Conservation (phyloP, 1,284 basidiomycete species). For the Quambalaria eucalypti region DNA sequence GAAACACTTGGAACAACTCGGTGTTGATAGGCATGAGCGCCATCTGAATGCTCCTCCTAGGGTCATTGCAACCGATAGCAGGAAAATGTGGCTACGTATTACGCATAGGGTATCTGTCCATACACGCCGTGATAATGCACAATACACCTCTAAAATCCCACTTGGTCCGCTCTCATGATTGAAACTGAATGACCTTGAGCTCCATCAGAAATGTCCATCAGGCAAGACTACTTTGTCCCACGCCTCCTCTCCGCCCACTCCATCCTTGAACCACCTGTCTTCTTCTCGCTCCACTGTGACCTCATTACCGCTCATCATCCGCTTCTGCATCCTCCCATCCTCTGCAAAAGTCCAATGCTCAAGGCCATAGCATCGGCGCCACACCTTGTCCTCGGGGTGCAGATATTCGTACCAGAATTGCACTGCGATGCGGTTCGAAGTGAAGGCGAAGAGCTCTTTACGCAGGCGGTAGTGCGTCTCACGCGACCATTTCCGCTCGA, state of each 20-base stretch:
- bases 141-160: too few species aligned
- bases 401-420: slow-evolving; percentile 58
- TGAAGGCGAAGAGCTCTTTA: slow-evolving; percentile 58
- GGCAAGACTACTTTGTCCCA: slow-evolving; percentile 3
- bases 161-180: too few species aligned
- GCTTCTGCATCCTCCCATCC: slow-evolving; percentile 56
- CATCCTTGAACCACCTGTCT: slow-evolving; percentile 57
- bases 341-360: slow-evolving; percentile 57
- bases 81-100: too few species aligned
- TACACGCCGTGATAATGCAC: too few species aligned
- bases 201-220: slow-evolving; percentile 3
- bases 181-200: too few species aligned
- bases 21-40: too few species aligned
- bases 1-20: too few species aligned
- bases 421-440: slow-evolving; percentile 57
- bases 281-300: slow-evolving; percentile 52
- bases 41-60: too few species aligned
- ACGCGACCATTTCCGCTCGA: slow-evolving; percentile 56
- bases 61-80: too few species aligned
- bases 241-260: slow-evolving; percentile 14
- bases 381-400: slow-evolving; percentile 47
- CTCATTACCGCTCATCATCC: slow-evolving; percentile 49
- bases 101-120: too few species aligned
- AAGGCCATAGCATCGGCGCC: slow-evolving; percentile 57
- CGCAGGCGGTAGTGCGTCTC: slow-evolving; percentile 52